Percentiles rank a stretch among this genome's conserved stretches.
phyloP scores from a whole-genome alignment of 2,329 filamentous ascomycete genomes.

The Fusarium irregulare region DNA sequence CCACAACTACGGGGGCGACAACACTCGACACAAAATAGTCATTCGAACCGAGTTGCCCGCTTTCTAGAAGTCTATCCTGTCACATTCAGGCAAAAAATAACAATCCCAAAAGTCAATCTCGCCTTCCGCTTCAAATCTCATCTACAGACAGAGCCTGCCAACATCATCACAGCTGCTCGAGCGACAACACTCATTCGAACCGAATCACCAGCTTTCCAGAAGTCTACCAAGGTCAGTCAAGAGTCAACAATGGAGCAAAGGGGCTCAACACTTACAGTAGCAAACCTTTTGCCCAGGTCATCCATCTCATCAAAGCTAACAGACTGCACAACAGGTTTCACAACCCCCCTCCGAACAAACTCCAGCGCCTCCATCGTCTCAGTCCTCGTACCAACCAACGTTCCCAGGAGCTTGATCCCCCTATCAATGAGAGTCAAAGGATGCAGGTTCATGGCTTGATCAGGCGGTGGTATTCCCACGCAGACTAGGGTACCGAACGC shows the following conservation, averaged over 20 bases:
- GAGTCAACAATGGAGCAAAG: no score
- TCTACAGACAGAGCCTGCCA: no score
- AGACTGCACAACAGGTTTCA: slow-evolving; percentile 18
- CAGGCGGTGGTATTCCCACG: slow-evolving; percentile 51
- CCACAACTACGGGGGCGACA: accelerated
- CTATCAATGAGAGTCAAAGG: slow-evolving; percentile 51
- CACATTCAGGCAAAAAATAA: no score
- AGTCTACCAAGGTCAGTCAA: not conserved
- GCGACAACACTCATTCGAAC: slow-evolving; percentile 1
- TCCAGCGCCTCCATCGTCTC: slow-evolving; percentile 56
- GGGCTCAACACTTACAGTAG: not conserved
- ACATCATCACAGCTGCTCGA: no score
- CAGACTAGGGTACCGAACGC: slow-evolving; percentile 55
- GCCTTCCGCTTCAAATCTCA: no score
- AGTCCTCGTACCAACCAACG: slow-evolving; percentile 51
- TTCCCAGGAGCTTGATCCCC: slow-evolving; percentile 52
- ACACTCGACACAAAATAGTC: not conserved
- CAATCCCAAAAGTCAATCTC: no score
- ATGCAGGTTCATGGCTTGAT: slow-evolving; percentile 46
- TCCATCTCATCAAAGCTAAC: slow-evolving; percentile 3
- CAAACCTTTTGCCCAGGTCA: not conserved
- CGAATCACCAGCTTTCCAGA: slow-evolving; percentile 15
- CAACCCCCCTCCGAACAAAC: slow-evolving; percentile 48
- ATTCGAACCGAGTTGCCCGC: slow-evolving; percentile 9
- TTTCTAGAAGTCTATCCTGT: slow-evolving; percentile 7